Conservation (phyloP, 2,329 filamentous ascomycete species). For the Aspergillus tubingensis region DNA sequence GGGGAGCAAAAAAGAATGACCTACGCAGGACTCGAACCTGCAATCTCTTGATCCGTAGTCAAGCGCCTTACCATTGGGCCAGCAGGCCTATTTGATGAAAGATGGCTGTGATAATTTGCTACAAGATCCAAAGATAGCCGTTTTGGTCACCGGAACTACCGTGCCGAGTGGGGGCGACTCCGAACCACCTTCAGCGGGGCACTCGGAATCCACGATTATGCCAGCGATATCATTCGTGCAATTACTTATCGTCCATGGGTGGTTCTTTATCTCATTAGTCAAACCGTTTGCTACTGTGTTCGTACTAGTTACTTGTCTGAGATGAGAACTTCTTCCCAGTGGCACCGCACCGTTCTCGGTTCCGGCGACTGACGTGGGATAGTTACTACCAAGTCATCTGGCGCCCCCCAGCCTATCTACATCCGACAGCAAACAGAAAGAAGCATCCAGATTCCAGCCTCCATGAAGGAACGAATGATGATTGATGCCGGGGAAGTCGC, state of each 20-base stretch:
- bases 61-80: constrained; percentile 28
- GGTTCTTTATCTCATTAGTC: constrained; percentile 3
- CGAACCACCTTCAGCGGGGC: constrained; percentile 6
- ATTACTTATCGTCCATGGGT: constrained; percentile 1
- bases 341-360: constrained; percentile 6
- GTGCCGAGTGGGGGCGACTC: constrained; percentile 26
- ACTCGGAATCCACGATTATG: constrained; percentile 6
- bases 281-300: neutral
- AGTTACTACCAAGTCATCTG: neutral
- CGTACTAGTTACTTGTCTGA: neutral
- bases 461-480: constrained; percentile 6
- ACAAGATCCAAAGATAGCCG: too few species aligned
- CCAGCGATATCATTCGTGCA: constrained; percentile 4
- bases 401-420: neutral
- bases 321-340: neutral
- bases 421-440: neutral
- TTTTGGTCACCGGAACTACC: constrained; percentile 16
- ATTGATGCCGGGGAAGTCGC: neutral
- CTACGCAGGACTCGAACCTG: constrained; percentile 49
- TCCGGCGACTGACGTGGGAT: constrained; percentile 9
- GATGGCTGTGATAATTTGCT: fast-evolving
- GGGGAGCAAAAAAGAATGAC: constrained; percentile 27
- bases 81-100: constrained; percentile 27
- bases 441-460: too few species aligned
- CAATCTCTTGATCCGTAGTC: constrained; percentile 49